Base-by-base conservation (phyloP, 2,329 filamentous ascomycete genomes). In the Falciphora oryzae region DNA sequence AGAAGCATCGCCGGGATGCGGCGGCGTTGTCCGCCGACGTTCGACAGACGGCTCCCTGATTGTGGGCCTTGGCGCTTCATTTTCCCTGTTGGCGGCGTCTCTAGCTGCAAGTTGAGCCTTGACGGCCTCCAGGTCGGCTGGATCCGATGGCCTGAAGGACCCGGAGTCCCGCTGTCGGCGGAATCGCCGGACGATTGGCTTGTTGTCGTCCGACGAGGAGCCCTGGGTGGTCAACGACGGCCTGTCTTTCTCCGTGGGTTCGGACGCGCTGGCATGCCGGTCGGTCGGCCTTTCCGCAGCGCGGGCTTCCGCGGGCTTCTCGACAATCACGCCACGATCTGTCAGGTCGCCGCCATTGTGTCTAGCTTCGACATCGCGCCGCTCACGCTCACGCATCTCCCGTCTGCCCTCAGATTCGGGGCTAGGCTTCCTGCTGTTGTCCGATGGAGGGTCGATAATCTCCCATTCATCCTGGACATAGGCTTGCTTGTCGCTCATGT, bases 141-240 rank as follows among this genome's bases (percentile, higher is more conserved):
- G 77, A 67, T 86, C 80, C 32, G 81, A 85, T 7, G 83, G 83
- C 65, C 84, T 77, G 66, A 86, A 86, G 1, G 75, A 75, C 57
- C 74, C 72, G 0, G 80, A 75, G 50, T 73, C 69, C 22, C 75
- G 76, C 29, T 70, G 70, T 8, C 78, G 77, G 57, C 81, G 77
- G 25, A 75, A 74, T 11, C 73, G 66, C 3, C 62, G 28, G 61
- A 73, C 72, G 2, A 53, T 18, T 25, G 70, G 60, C 64, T 76
- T 77, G n/a, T 70, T 73, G 53, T 80, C 75, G 31, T 76, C 77
- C 31, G 81, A 78, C 0, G 73, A 71, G 8, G 75, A 73, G 3
- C n/a, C 29, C n/a, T 53, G 44, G 6, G 50, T 31, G 44, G 59
- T n/a, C 7, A 38, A 11, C 10, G 53, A 18, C 16, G 57, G 29